Base-by-base conservation (phyloP, 2,329 filamentous ascomycete genomes). In the Aspergillus quadrilineatus region DNA sequence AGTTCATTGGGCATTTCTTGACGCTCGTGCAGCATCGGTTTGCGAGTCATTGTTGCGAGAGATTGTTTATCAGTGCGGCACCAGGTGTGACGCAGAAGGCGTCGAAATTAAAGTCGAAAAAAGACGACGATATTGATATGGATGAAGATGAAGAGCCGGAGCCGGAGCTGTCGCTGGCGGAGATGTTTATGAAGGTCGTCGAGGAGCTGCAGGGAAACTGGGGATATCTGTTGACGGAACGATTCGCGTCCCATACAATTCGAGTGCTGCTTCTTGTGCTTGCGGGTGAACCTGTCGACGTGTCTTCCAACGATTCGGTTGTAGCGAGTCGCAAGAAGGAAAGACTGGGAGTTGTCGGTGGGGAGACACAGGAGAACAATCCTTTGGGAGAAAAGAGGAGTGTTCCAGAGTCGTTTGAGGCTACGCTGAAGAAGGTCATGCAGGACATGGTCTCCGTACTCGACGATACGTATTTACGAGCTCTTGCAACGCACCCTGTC, bases 31-130 rank as follows among this genome's bases (percentile, higher is more conserved):
- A 95, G 71, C 94, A 99, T 76, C 89, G 94, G 15, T 99, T 99
- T 68, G 94, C 94, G 4, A 96, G 92, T 59, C 94, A 99, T 78
- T 97, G 93, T 76, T 97, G 92, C 72, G 94, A 99, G 77, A 90
- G 90, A 28, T 82, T 99, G 32, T 97, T 99, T 73, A 80, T 92
- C 48, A 85, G 89, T 62, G 89, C 90, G 1, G 92, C 92, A 0
- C 88, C 89, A 1, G 77, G 89, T 9, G 89, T 96, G 37, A 89
- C 88, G 12, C 80, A 87, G 59, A 92, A 96, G 73, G 75, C 90
- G 14, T 73, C 77, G 5, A 72, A 81, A 70, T 62, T 82, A 70
- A 69, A 58, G 67, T 34, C 26, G 4, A 46, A 12, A 29, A 30
- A 47, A 36, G 36, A 41, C 43, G 53, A 37, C 2, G 37, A 28